phyloP scores from a whole-genome alignment of 73 alveolate genomes.

The Paramecium bursaria region DNA sequence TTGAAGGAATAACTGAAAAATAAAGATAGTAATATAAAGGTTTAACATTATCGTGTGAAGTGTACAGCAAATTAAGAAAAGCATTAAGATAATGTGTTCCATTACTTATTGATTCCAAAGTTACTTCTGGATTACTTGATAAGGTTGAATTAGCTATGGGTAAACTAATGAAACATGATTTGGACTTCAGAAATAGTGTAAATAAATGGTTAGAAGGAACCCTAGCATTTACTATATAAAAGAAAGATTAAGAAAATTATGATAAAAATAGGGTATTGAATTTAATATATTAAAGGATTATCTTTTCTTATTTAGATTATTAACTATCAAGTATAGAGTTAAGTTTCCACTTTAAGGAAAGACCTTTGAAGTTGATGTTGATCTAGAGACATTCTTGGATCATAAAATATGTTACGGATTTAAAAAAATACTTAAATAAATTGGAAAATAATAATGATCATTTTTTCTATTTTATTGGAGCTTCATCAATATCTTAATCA shows the following conservation, averaged over 20 bases:
- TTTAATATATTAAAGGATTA: conserved; percentile 6
- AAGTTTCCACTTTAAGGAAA: conserved; percentile 67
- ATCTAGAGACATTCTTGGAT: conserved; percentile 59
- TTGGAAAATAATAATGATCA: no score
- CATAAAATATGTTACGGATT: conserved; percentile 69
- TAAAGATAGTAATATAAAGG: conserved; percentile 21
- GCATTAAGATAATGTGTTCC: conserved; percentile 35
- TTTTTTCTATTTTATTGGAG: no score
- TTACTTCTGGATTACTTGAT: conserved; percentile 3
- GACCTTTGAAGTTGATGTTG: conserved; percentile 67
- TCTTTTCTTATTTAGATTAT: conserved; percentile 59
- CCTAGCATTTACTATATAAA: conserved; percentile 50
- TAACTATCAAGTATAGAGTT: conserved; percentile 64
- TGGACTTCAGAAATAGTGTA: conserved; percentile 61
- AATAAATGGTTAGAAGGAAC: conserved; percentile 71
- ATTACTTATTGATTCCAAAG: conserved; percentile 46
- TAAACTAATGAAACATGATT: conserved; percentile 40
- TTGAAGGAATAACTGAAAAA: conserved; percentile 25
- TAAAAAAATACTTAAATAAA: conserved; percentile 59
- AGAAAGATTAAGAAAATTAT: conserved; percentile 56
- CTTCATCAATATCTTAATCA: conserved; percentile 18
- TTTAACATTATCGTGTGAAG: conserved; percentile 11
- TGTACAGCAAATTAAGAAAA: conserved; percentile 38
- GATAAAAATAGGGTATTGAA: conserved; percentile 43
- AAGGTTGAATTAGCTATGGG: conserved; percentile 63